Evolutionary conservation across 2,329 filamentous ascomycete genomes (phyloP), one percentile per base, ranked within the genome.

Genomic region (Aspergillus niger): DNA sequence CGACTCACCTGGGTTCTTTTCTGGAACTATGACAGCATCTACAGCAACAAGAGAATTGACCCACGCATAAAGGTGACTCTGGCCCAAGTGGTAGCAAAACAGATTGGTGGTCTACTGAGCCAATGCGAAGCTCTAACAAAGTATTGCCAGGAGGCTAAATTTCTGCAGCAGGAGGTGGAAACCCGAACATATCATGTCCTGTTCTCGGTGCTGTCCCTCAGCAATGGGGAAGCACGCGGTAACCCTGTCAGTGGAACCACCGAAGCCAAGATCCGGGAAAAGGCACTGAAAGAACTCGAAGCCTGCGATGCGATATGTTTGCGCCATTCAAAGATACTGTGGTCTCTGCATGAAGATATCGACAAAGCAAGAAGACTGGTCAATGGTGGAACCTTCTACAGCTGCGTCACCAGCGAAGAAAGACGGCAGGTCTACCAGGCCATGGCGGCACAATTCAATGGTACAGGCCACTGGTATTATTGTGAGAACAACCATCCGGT

Each of bases 401-500:
- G 32, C 38, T 49, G 47, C 13, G 57, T 60, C 15, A 59, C 52
- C 4, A 36, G 22, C 3, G 47, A 61, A 39, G 56, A 57, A 52
- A 54, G 47, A 38, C 47, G 54, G 8, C 52, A 58, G 36, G 57
- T 61, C n/a, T 61, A 60, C 7, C 20, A 44, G 28, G 61, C 59
- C 15, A 63, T 65, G 56, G 57, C 49, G 8, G 10, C 26, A 17
- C 61, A 63, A 8, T 63, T 62, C 36, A 10, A 28, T 13, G 55
- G 57, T 2, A 57, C 60, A 8, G 62, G 62, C 11, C 62, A 64
- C 24, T 57, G 63, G 62, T 60, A 63, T 28, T 57, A 64, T 38
- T 61, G 64, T 39, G 22, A 20, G 24, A 63, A 61, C 10, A 49
- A 50, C 11, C 61, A 63, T 48, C 61, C 58, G 6, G 61, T 63